A percentile compares a stretch with the other conserved stretches of the same genome.
Conservation (phyloP, 495 filamentous ascomycete genomes). For the Aspergillus carlsbadensis region DNA sequence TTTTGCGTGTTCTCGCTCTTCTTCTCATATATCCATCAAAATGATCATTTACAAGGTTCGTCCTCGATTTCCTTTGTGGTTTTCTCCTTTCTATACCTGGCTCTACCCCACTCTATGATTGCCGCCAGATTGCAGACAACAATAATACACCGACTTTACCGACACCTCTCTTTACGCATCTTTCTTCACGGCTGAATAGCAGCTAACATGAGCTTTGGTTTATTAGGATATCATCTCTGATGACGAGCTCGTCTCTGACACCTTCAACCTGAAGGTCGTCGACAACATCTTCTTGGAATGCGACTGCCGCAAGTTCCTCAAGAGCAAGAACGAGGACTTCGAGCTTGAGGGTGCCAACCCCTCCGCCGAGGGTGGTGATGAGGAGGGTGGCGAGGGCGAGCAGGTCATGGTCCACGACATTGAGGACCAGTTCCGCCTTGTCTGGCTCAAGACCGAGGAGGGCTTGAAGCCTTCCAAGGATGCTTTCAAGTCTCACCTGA, state of each 20-base stretch:
- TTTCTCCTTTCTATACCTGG: background rate
- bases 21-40: constrained; percentile 42
- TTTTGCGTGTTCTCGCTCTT: constrained; percentile 31
- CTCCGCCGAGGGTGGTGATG: constrained; percentile 86
- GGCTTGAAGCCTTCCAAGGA: constrained; percentile 65
- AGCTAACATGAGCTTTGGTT: constrained; percentile 16
- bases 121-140: background rate
- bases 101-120: background rate
- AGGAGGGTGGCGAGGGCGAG: constrained; percentile 62
- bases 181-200: background rate
- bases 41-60: constrained; percentile 92
- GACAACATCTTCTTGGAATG: constrained; percentile 80
- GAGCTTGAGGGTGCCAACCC: constrained; percentile 96
- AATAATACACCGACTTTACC: background rate
- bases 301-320: constrained; percentile 84
- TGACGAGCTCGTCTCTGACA: constrained; percentile 96
- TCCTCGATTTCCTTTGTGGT: background rate
- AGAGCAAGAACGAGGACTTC: constrained; percentile 68
- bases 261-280: constrained; percentile 73
- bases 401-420: constrained; percentile 82
- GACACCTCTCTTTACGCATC: background rate
- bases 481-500: constrained; percentile 73
- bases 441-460: constrained; percentile 68
- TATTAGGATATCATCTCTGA: constrained; percentile 80
- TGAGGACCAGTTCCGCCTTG: constrained; percentile 86